Evolutionary conservation across 768 basidiomycete species (phyloP), one percentile per base, ranked within the genome.

Genomic region (Candolleomyces eurysporus): DNA sequence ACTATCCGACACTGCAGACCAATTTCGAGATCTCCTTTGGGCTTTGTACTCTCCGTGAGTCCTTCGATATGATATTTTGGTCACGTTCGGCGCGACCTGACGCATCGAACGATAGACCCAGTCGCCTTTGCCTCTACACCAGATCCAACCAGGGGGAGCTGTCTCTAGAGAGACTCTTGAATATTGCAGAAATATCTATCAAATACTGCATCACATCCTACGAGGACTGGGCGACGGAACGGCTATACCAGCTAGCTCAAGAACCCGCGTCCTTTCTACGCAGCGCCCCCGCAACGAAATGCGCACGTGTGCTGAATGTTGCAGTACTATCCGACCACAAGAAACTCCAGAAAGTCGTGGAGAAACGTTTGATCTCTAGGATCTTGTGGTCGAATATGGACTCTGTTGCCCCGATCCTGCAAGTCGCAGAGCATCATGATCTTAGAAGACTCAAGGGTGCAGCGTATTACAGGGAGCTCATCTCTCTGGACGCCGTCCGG

Each of bases 371-470:
- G 56, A 79, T 88, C 65, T 76, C 77, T 30, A 74, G 73, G 45
- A 83, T 85, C 21, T 75, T 85, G 42, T 86, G 84, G 78, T 82
- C 82, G 21, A 14, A 81, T 53, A 77, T 76, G 30, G 62, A 82
- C 58, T 74, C 84, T 45, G 79, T 79, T 8, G 77, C 83, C 36
- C 36, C 36, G 60, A 76, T 83, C 39, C 72, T 86, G 19, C 75
- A 79, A 4, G 72, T 80, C 30, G 84, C 84, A 48, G 78, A 82
- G 61, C 70, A 68, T 32, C 70, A 75, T 21, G 72, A 68, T 1
- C 65, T 80, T 22, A 67, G 64, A 8, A 74, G 67, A 22, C 63
- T 83, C 57, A 74, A 78, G 55, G 87, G 86, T 52, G 82, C 84
- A 43, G 74, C 81, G 51, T 84, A 84, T 69, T 87, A 84, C 68